Conservation (phyloP, 164 flowering plant genomes). For the Nymphaea thermarum region DNA sequence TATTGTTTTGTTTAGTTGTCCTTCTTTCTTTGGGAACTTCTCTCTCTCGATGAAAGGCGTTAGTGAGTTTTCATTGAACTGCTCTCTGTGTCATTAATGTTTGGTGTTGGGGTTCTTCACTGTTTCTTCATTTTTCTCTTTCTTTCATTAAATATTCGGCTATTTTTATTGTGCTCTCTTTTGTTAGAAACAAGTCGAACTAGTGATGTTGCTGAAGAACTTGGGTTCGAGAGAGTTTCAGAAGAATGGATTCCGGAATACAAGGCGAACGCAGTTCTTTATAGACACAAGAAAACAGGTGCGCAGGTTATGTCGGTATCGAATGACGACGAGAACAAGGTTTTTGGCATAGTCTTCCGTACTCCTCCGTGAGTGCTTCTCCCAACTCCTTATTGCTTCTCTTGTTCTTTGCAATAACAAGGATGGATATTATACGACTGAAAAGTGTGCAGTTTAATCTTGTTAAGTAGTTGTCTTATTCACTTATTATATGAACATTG, state of each 20-base stretch:
- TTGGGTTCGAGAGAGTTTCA: slow-evolving; percentile 78
- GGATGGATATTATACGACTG: background rate
- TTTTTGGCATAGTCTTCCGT: slow-evolving; percentile 85
- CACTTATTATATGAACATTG: background rate
- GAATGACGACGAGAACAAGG: slow-evolving; percentile 95
- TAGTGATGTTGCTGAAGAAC: slow-evolving; percentile 56
- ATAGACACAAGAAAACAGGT: slow-evolving; percentile 79
- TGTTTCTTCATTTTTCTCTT: too few species aligned
- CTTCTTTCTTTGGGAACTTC: slow-evolving; percentile 1
- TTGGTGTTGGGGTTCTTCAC: too few species aligned
- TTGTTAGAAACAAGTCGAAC: slow-evolving; percentile 36
- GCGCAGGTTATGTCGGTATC: slow-evolving; percentile 86
- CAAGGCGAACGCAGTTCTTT: slow-evolving; percentile 73
- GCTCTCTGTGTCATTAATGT: too few species aligned
- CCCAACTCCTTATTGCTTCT: background rate
- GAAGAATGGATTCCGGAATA: slow-evolving; percentile 82
- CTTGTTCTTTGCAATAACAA: background rate
- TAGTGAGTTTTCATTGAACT: background rate
- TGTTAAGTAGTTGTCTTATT: background rate
- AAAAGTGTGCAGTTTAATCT: background rate
- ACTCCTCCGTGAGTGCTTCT: slow-evolving; percentile 82
- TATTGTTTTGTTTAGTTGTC: too few species aligned
- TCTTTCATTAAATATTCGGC: background rate
- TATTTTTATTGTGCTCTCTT: background rate
- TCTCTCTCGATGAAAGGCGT: background rate